Conservation (phyloP, 306 rosid genomes). For the Argentina anserina region DNA sequence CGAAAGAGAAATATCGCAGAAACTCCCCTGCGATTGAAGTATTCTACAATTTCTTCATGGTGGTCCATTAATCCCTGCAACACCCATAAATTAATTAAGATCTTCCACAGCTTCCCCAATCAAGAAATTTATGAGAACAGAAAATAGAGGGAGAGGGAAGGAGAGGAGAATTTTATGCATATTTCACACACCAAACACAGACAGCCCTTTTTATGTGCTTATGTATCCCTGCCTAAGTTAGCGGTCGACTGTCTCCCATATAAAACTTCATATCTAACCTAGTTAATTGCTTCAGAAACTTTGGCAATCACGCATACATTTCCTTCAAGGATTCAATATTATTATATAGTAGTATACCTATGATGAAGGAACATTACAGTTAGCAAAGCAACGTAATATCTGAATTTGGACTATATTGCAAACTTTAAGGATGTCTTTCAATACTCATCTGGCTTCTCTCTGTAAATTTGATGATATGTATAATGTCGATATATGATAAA, state of each 20-base stretch:
- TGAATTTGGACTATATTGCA: neutral
- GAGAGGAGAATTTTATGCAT: neutral
- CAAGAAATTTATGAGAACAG: neutral
- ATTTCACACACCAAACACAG: neutral
- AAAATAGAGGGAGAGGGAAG: neutral
- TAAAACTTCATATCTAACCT: neutral
- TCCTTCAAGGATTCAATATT: neutral
- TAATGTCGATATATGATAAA: neutral
- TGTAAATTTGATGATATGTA: neutral
- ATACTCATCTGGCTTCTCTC: neutral
- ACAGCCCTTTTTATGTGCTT: neutral
- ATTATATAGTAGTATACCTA: neutral
- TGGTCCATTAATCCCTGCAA: conserved; percentile 83
- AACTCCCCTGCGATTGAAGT: conserved; percentile 68
- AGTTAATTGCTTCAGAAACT: neutral
- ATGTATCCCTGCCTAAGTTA: neutral
- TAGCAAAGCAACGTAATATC: neutral
- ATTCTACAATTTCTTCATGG: conserved; percentile 66
- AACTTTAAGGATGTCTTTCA: neutral
- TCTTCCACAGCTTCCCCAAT: conserved; percentile 13
- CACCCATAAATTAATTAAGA: conserved; percentile 18
- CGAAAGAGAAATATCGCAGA: conserved; percentile 82
- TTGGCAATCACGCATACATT: neutral
- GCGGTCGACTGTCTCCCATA: neutral
- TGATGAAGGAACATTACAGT: neutral